Percentiles rank a stretch among this genome's conserved stretches.
These are phyloP conservation scores for Berberis thunbergii DNA, from an alignment of 164 flowering plant genomes.

Conservation along the genomic window DNA sequence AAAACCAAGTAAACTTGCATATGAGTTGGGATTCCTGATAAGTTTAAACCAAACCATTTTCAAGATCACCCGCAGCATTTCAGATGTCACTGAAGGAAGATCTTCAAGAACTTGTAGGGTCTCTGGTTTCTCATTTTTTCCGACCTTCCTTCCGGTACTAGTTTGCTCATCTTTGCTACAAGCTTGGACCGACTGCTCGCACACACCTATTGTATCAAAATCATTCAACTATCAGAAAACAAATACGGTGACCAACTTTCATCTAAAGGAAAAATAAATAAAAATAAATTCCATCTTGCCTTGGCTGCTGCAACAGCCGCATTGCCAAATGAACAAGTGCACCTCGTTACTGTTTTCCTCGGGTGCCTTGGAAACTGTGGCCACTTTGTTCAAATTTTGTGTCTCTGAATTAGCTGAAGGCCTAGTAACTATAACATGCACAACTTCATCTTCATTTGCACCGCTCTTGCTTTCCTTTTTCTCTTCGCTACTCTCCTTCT, in stretches of 20 bases:
- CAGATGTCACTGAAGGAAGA: constrained; percentile 5
- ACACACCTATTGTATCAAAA: too few relatives aligned
- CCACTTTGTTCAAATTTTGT: too few relatives aligned
- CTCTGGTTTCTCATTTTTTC: too few relatives aligned
- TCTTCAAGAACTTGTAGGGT: too few relatives aligned
- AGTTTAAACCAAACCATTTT: constrained; percentile 14
- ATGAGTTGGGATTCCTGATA: constrained; percentile 34
- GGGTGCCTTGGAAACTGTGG: background rate
- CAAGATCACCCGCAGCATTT: constrained; percentile 17
- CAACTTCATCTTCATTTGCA: too few relatives aligned
- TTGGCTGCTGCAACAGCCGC: constrained; percentile 21
- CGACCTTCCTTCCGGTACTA: background rate
- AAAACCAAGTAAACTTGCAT: constrained; percentile 8
- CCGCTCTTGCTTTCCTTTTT: background rate
- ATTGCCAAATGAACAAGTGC: constrained; percentile 23
- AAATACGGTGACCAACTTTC: constrained; percentile 6
- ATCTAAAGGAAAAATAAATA: background rate
- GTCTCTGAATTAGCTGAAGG: too few relatives aligned
- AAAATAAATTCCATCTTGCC: constrained; percentile 12
- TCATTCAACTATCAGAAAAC: too few relatives aligned
- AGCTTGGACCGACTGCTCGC: too few relatives aligned
- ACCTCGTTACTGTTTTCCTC: constrained; percentile 24
- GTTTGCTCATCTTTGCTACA: constrained; percentile 11
- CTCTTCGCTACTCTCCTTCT: constrained; percentile 2
- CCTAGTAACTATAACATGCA: too few relatives aligned